Percentiles rank a stretch among this genome's conserved stretches.
Evolutionary conservation across 345 rosid species (phyloP).

Genomic region (Cardiospermum halicacabum): DNA sequence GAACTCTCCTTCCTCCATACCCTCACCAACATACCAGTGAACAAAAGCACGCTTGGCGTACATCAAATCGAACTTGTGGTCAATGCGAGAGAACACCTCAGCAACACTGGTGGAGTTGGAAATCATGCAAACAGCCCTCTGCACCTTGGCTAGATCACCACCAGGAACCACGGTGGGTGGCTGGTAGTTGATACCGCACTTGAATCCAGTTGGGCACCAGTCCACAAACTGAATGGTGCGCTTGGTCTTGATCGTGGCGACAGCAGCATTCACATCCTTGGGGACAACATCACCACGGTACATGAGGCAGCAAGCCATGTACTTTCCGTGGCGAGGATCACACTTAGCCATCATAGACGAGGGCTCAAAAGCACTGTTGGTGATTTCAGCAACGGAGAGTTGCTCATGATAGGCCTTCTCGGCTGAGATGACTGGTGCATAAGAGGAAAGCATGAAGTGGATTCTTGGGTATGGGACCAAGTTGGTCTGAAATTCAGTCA

Average conservation of each 20-base stretch:
- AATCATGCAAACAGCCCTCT: conserved; percentile 81
- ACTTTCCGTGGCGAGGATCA: conserved; percentile 82
- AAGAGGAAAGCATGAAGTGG: conserved; percentile 83
- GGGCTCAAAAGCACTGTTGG: conserved; percentile 51
- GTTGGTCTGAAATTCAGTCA: conserved; percentile 75
- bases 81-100: conserved; percentile 71
- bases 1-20: conserved; percentile 85
- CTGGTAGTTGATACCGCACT: conserved; percentile 75
- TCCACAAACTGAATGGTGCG: conserved; percentile 72
- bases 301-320: conserved; percentile 84
- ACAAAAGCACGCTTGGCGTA: conserved; percentile 73
- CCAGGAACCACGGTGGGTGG: conserved; percentile 84
- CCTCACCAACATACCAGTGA: conserved; percentile 83
- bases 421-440: conserved; percentile 72
- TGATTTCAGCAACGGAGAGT: conserved; percentile 58
- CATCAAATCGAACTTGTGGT: conserved; percentile 76
- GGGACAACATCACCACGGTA: conserved; percentile 83
- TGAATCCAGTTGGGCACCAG: conserved; percentile 83
- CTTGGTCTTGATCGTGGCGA: conserved; percentile 71
- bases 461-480: conserved; percentile 80
- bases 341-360: conserved; percentile 56
- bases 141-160: conserved; percentile 76
- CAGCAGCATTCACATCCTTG: conserved; percentile 71
- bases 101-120: conserved; percentile 78
- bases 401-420: conserved; percentile 52